Evolutionary conservation across 495 filamentous ascomycete genomes (phyloP), one percentile per base, ranked within the genome.

Genomic region (Daldinia grandis): DNA sequence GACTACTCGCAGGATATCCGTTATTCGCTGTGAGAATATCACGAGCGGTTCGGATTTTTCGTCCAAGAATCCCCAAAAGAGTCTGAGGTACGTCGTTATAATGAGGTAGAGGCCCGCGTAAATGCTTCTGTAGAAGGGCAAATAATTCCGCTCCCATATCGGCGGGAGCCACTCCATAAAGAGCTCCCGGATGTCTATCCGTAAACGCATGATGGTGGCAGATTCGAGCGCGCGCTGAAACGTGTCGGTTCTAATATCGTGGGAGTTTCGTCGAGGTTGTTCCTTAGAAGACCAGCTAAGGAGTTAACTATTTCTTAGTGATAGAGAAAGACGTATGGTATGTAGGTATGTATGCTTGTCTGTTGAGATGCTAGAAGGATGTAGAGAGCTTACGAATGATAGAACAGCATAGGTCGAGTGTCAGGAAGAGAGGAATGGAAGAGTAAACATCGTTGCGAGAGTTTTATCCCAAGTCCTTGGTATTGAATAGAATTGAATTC

Each of bases 401-500:
- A 28, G 28, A 7, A 44, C 14, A n/a, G 15, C 30, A 50, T 5
- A 28, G 27, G 27, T 54, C 9, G 24, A 50, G 17, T 8, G 5
- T 19, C 12, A 14, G 17, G 10, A 33, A 27, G 10, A 33, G 19
- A 50, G 19, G 25, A 6, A 24, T 28, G 5, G 9, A 14, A 50
- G 9, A 44, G 25, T 7, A 30, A 30, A 5, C 28, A 53, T 10
- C 3, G 14, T 14, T n/a, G 1, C 25, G 50, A 14, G 12, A 30
- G 17, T 30, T 17, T 6, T 53, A 53, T 28, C 30, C 14, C 12
- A 53, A 17, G 8, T 14, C 2, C 12, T 14, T 17, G 25, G 50
- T 28, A 53, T 30, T 50, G 58, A 50, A 47, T 33, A 40, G 28
- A 19, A 12, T 49, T 7, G 58, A 15, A 30, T 58, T 25, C 56